phyloP scores from a whole-genome alignment of 106 monocot species.

The Vanilla planifolia region DNA sequence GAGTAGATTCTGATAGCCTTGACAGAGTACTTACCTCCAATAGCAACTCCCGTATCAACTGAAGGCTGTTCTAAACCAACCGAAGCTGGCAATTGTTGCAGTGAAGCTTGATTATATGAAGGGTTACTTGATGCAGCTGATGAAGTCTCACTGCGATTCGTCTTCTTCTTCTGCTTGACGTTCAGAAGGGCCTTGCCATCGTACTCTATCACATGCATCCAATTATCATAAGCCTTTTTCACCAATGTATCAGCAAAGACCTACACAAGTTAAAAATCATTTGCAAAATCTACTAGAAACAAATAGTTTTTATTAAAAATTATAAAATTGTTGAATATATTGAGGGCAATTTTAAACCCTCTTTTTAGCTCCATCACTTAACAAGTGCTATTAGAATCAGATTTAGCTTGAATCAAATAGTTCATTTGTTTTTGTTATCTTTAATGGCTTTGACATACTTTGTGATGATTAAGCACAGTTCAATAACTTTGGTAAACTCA shows the following conservation, averaged over 20 bases:
- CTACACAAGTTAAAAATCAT: slow-evolving; percentile 16
- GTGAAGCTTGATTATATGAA: slow-evolving; percentile 20
- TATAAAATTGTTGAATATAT: too few species aligned
- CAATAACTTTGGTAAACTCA: too few species aligned
- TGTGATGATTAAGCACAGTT: too few species aligned
- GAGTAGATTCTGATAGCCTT: neutral
- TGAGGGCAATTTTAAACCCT: too few species aligned
- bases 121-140: slow-evolving; percentile 9
- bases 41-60: slow-evolving; percentile 6
- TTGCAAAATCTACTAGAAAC: neutral
- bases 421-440: too few species aligned
- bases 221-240: slow-evolving; percentile 69
- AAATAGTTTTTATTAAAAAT: neutral
- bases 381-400: too few species aligned
- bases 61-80: slow-evolving; percentile 4
- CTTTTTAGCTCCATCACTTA: too few species aligned
- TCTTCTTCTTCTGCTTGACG: slow-evolving; percentile 28
- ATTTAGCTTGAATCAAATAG: too few species aligned
- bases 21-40: slow-evolving; percentile 13
- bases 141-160: slow-evolving; percentile 13
- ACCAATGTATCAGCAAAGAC: slow-evolving; percentile 66
- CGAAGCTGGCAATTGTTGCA: neutral
- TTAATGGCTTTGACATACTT: too few species aligned
- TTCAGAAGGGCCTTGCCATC: slow-evolving; percentile 46
- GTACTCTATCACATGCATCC: slow-evolving; percentile 54